phyloP scores from a whole-genome alignment of 164 flowering plant species.

The Cinnamomum chago region DNA sequence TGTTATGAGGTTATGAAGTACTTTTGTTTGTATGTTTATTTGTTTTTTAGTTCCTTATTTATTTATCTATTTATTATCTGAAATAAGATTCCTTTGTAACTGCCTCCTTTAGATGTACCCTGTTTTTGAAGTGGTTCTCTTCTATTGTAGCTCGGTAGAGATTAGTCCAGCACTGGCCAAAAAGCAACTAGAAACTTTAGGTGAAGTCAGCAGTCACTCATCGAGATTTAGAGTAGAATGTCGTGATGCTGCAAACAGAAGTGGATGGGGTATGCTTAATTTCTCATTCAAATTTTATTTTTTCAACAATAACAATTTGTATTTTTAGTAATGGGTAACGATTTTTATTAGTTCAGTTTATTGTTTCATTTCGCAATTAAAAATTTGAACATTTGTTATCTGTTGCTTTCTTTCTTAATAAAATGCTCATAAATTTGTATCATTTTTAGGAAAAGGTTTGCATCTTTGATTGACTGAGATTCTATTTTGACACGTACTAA shows the following conservation, averaged over 20 bases:
- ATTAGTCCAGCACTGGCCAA: constrained; percentile 88
- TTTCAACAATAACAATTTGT: no score
- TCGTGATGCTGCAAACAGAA: constrained; percentile 84
- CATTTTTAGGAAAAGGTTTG: not conserved
- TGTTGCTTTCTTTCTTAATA: not conserved
- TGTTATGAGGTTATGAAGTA: no score
- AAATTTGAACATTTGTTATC: no score
- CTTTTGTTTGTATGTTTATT: no score
- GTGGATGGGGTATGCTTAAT: constrained; percentile 78
- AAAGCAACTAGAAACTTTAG: constrained; percentile 85
- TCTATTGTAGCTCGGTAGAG: constrained; percentile 79
- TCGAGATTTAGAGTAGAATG: constrained; percentile 79
- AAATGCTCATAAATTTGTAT: not conserved
- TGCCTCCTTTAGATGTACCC: no score
- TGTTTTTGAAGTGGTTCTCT: constrained; percentile 2
- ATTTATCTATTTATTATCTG: no score
- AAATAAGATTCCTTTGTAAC: no score
- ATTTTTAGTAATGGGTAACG: not conserved
- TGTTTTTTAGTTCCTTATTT: no score
- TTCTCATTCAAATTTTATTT: no score
- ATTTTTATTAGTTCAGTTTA: no score
- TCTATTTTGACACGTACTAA: not conserved
- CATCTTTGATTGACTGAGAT: not conserved
- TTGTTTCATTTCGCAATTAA: no score
- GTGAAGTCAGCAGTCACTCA: constrained; percentile 73